A percentile compares a stretch with the other conserved stretches of the same genome.
These are phyloP conservation scores for Smallanthus sonchifolius DNA, from an alignment of 129 eudicot species.

Conservation along the genomic window DNA sequence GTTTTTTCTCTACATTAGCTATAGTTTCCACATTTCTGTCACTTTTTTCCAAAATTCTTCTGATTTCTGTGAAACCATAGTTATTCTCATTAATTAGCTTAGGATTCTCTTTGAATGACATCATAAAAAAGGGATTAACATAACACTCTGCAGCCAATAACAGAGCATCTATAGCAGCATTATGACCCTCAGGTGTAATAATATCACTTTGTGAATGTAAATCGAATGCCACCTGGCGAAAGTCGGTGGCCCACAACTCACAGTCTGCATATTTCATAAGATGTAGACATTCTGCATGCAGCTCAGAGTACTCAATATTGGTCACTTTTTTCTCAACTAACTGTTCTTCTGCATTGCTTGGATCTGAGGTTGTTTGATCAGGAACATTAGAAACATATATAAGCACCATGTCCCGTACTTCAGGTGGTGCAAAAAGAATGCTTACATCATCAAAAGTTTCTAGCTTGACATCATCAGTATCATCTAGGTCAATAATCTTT, in stretches of 20 bases:
- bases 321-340: conserved; percentile 18
- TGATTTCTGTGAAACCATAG: conserved; percentile 45
- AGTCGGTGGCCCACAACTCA: conserved; percentile 84
- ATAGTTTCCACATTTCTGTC: conserved; percentile 54
- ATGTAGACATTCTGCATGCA: conserved; percentile 67
- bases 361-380: conserved; percentile 48
- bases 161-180: conserved; percentile 85
- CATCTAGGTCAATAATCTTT: conserved; percentile 43
- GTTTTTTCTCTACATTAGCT: conserved; percentile 63
- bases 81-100: conserved; percentile 23
- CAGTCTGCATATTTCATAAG: conserved; percentile 69
- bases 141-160: conserved; percentile 92
- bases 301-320: conserved; percentile 36
- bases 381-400: conserved; percentile 32
- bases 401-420: conserved; percentile 56
- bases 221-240: conserved; percentile 72
- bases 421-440: conserved; percentile 80
- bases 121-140: conserved; percentile 73
- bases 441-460: conserved; percentile 65
- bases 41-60: conserved; percentile 39
- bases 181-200: conserved; percentile 60
- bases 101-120: conserved; percentile 41
- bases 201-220: conserved; percentile 56
- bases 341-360: conserved; percentile 31
- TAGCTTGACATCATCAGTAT: conserved; percentile 41